Evolutionary conservation across 2,329 filamentous ascomycete genomes (phyloP), one percentile per base, ranked within the genome.

Genomic region (Fonsecaea pugnacius): DNA sequence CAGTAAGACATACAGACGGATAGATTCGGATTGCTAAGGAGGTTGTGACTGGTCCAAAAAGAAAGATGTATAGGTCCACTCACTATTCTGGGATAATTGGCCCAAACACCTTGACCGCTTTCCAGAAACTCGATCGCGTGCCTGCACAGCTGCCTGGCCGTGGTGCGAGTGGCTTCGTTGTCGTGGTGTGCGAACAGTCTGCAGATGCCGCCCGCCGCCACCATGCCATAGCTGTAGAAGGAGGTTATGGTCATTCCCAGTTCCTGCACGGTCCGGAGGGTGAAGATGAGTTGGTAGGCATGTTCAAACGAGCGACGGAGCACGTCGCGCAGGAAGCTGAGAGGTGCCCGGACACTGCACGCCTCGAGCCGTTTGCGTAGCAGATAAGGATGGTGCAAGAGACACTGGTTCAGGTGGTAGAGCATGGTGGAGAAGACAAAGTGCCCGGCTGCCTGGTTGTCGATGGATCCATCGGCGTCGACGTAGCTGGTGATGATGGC

Each of bases 371-470:
- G 69, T 36, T 73, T 65, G 0, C 70, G 71, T 4, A 77, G 61
- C 3, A 76, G 64, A 56, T 77, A 76, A 0, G 75, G 75, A 56
- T 78, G 76, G 64, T 77, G 72, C 2, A 78, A 65, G 8, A 77
- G 63, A 57, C 75, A 77, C 38, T 77, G 75, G 38, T 72, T 75
- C 12, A 75, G 67, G 51, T 76, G 74, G 40, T 75, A 78, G 1
- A 77, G 57, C 1, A 73, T 70, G 30, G 73, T 73, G 8, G 75
- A 71, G 36, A 75, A 76, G 10, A 75, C 63, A 7, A 75, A 65
- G 61, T 75, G 74, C 6, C 72, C 74, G 7, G 68, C 63, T 24
- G 69, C 51, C 30, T 72, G 69, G 33, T 70, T 65, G 36, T 74
- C 69, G 5, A 70, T 52, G 3, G 43, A 48, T 7, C 67, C 67